phyloP scores from a whole-genome alignment of 805 yeast species.

The Candida ascalaphidarum region DNA sequence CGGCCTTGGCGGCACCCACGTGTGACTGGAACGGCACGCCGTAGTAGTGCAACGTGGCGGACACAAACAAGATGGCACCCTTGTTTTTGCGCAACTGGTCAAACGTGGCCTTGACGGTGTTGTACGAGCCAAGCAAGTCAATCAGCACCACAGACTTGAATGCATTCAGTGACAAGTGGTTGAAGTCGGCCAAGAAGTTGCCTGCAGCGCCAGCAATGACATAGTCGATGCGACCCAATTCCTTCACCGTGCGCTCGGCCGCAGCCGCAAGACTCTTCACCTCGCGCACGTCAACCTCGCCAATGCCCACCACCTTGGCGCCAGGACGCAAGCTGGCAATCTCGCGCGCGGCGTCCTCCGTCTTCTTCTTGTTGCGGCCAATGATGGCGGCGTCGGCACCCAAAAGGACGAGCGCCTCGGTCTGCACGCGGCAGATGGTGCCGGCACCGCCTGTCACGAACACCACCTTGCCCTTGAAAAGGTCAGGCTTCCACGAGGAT shows the following conservation, averaged over 20 bases:
- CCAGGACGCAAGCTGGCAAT: conserved; percentile 49
- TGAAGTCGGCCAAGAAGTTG: conserved; percentile 76
- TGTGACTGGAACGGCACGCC: conserved; percentile 88
- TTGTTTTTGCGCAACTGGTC: conserved; percentile 53
- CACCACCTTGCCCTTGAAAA: conserved; percentile 78
- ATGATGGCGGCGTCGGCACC: conserved; percentile 86
- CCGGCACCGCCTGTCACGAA: conserved; percentile 97
- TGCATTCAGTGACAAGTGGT: conserved; percentile 73
- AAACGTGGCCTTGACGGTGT: conserved; percentile 78
- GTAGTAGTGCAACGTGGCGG: conserved; percentile 84
- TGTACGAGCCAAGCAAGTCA: conserved; percentile 82
- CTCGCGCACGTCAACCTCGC: conserved; percentile 72
- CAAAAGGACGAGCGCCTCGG: conserved; percentile 70
- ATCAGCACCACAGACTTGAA: conserved; percentile 82
- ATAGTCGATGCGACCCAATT: conserved; percentile 73
- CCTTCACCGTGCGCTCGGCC: conserved; percentile 52
- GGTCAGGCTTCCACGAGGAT: conserved; percentile 42
- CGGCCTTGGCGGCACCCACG: conserved; percentile 95
- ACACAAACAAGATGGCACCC: conserved; percentile 71
- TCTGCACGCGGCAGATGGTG: conserved; percentile 85
- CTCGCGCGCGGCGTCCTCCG: conserved; percentile 60
- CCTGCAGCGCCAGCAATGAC: conserved; percentile 97
- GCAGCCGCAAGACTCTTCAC: conserved; percentile 53
- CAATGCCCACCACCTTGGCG: conserved; percentile 61
- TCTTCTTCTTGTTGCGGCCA: conserved; percentile 67